phyloP scores from a whole-genome alignment of 2,329 filamentous ascomycete genomes.

The Colletotrichum sp. region DNA sequence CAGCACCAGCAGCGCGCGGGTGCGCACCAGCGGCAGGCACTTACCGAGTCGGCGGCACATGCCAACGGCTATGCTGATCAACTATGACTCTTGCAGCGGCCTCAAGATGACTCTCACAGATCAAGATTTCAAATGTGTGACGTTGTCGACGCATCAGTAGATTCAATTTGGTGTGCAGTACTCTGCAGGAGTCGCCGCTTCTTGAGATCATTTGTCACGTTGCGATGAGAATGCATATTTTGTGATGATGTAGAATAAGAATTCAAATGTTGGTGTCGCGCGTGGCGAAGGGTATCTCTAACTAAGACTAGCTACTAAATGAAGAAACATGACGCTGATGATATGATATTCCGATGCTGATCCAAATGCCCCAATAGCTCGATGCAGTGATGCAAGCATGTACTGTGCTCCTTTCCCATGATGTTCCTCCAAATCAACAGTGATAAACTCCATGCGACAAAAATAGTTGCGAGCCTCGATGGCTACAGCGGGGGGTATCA shows the following conservation, averaged over 20 bases:
- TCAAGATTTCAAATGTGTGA: neutral
- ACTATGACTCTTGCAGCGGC: neutral
- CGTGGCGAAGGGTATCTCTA: constrained; percentile 21
- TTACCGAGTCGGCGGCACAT: neutral
- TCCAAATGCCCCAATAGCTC: neutral
- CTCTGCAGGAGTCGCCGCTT: no score
- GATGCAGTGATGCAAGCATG: constrained; percentile 3
- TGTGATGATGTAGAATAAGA: neutral
- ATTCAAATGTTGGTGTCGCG: constrained; percentile 18
- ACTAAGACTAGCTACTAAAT: constrained; percentile 9
- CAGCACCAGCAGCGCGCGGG: neutral
- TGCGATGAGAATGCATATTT: neutral
- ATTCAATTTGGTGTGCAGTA: neutral
- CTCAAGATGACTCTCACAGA: neutral
- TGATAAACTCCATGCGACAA: constrained; percentile 14
- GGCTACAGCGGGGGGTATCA: constrained; percentile 17
- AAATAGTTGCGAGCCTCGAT: neutral
- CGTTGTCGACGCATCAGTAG: neutral
- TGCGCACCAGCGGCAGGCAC: neutral
- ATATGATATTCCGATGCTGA: constrained; percentile 9
- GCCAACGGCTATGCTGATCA: neutral
- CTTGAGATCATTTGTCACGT: neutral
- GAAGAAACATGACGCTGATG: constrained; percentile 2
- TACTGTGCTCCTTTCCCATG: neutral
- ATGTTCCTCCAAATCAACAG: neutral